These are phyloP conservation scores for Fusarium sarcochroum DNA, from an alignment of 2,329 filamentous ascomycete species.

Conservation along the genomic window DNA sequence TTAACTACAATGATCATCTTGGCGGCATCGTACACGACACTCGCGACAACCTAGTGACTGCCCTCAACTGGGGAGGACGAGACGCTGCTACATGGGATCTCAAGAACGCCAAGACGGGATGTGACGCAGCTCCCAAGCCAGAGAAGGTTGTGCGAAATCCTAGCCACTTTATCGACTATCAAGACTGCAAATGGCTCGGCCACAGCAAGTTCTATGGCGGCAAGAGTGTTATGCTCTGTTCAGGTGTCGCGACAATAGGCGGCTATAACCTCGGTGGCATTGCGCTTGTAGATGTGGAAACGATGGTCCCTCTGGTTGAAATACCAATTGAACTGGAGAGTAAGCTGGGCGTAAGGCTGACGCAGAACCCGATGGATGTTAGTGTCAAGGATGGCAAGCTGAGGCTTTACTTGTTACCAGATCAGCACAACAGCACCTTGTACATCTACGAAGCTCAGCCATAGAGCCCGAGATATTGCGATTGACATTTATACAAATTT, in stretches of 20 bases:
- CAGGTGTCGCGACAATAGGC: constrained; percentile 58
- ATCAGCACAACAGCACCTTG: constrained; percentile 61
- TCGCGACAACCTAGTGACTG: constrained; percentile 52
- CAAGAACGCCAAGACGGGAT: constrained; percentile 19
- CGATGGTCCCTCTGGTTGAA: constrained; percentile 61
- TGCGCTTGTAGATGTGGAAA: constrained; percentile 61
- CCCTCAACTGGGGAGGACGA: constrained; percentile 63
- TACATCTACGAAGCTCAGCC: constrained; percentile 62
- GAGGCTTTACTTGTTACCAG: constrained; percentile 63
- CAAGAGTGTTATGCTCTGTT: constrained; percentile 63
- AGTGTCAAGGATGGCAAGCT: constrained; percentile 60
- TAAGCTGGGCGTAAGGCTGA: constrained; percentile 56
- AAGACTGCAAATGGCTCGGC: constrained; percentile 67
- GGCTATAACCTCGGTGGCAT: constrained; percentile 59
- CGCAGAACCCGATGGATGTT: constrained; percentile 65
- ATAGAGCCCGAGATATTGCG: constrained; percentile 32
- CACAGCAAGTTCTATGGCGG: constrained; percentile 53
- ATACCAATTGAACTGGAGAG: constrained; percentile 61
- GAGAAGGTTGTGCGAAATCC: constrained; percentile 53
- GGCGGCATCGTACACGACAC: constrained; percentile 63
- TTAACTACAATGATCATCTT: constrained; percentile 59
- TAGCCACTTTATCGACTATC: constrained; percentile 63
- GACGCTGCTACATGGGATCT: constrained; percentile 57
- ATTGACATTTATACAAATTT: background rate
- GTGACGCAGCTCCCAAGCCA: constrained; percentile 38